Evolutionary conservation across 495 filamentous ascomycete species (phyloP).

Genomic region (Halenospora varia): DNA sequence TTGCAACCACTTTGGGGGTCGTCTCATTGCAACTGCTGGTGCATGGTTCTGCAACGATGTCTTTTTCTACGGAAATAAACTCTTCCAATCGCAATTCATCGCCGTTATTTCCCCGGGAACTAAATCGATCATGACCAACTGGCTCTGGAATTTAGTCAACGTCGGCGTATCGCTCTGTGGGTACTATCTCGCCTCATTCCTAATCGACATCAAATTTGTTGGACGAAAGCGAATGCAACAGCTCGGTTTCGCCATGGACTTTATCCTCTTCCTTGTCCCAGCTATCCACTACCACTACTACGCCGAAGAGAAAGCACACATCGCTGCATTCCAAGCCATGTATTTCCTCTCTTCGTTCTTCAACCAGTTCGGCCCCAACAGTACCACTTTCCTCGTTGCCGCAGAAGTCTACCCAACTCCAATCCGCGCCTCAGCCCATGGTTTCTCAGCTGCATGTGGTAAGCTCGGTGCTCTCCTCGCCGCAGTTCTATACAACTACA

Average conservation of each 20-base stretch:
- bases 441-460: constrained; percentile 78
- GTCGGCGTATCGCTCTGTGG: constrained; percentile 75
- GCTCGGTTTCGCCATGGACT: constrained; percentile 79
- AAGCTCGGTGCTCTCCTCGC: constrained; percentile 83
- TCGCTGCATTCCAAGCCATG: constrained; percentile 85
- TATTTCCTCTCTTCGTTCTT: constrained; percentile 80
- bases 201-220: constrained; percentile 56
- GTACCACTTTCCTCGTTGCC: constrained; percentile 85
- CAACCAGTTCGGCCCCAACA: constrained; percentile 94
- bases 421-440: constrained; percentile 86
- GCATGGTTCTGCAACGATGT: constrained; percentile 91
- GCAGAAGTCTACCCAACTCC: constrained; percentile 89
- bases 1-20: constrained; percentile 73
- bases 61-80: constrained; percentile 98
- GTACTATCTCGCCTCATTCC: constrained; percentile 59
- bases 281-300: constrained; percentile 83
- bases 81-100: constrained; percentile 89
- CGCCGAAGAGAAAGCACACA: constrained; percentile 48
- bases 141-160: constrained; percentile 90
- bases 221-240: constrained; percentile 92
- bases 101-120: constrained; percentile 58
- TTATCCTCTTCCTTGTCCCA: constrained; percentile 82
- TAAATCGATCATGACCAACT: constrained; percentile 69
- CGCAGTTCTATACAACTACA: constrained; percentile 84
- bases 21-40: constrained; percentile 77